Conservation (phyloP, 257 asterid species). For the Solanum dulcamara region DNA sequence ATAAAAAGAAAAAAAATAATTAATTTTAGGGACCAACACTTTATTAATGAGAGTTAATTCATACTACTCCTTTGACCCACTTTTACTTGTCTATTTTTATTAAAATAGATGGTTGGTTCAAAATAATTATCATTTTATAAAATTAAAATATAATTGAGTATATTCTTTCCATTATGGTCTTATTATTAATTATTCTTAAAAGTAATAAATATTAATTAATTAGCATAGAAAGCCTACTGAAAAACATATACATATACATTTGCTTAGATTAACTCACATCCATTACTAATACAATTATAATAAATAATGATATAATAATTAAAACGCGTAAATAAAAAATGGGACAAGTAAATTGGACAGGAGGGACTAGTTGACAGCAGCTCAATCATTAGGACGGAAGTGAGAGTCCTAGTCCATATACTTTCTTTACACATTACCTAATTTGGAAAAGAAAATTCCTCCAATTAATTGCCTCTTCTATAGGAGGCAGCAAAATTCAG, state of each 20-base stretch:
- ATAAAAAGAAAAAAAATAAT: background rate
- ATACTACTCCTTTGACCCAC: too few relatives aligned
- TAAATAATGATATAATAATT: too few relatives aligned
- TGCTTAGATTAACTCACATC: background rate
- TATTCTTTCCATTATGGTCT: too few relatives aligned
- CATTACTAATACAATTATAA: too few relatives aligned
- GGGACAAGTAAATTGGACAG: background rate
- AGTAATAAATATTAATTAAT: too few relatives aligned
- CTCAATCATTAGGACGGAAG: background rate
- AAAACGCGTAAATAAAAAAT: too few relatives aligned
- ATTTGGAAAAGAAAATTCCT: background rate
- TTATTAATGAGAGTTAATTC: background rate
- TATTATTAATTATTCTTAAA: too few relatives aligned
- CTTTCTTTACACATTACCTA: background rate
- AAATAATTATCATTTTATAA: too few relatives aligned
- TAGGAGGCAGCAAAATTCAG: background rate
- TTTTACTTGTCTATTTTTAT: too few relatives aligned
- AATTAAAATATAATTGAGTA: too few relatives aligned
- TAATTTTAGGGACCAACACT: background rate
- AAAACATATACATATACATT: background rate
- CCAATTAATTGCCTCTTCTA: background rate
- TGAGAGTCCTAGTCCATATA: background rate
- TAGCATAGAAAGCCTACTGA: background rate
- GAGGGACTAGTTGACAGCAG: background rate
- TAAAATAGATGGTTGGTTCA: too few relatives aligned